These are phyloP conservation scores for Saxophila tyrrhenica DNA, from an alignment of 495 filamentous ascomycete genomes.

Conservation along the genomic window DNA sequence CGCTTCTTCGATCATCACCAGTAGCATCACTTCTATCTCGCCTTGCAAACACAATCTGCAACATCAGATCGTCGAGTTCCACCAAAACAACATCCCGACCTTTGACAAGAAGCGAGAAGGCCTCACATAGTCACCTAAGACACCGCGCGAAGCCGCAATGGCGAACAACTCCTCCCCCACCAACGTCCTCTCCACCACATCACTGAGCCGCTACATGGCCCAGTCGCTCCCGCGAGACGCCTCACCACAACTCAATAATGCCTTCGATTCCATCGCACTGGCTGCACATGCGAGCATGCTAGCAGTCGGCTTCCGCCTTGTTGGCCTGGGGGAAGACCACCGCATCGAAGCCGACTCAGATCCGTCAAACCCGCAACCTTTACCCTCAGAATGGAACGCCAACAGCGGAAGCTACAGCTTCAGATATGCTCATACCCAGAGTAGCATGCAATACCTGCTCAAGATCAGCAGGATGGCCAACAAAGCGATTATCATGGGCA, in stretches of 20 bases:
- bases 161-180: constrained; percentile 6
- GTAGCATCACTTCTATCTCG: too few relatives aligned
- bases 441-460: constrained; percentile 71
- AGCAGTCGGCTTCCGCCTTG: constrained; percentile 66
- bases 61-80: too few relatives aligned
- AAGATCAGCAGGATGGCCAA: constrained; percentile 70
- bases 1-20: background rate
- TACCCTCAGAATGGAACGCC: constrained; percentile 70
- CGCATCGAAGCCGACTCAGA: constrained; percentile 45
- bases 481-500: constrained; percentile 70
- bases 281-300: constrained; percentile 75
- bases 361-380: constrained; percentile 34
- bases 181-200: constrained; percentile 28
- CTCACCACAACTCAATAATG: constrained; percentile 53
- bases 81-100: background rate
- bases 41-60: too few relatives aligned
- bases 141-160: background rate
- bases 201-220: constrained; percentile 38
- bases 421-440: constrained; percentile 82
- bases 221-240: constrained; percentile 40
- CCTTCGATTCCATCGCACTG: constrained; percentile 77
- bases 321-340: constrained; percentile 75
- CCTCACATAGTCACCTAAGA: background rate
- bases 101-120: background rate
- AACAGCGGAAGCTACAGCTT: constrained; percentile 57